phyloP scores from a whole-genome alignment of 108 stramenopile genomes.

The Skeletonema grethae region DNA sequence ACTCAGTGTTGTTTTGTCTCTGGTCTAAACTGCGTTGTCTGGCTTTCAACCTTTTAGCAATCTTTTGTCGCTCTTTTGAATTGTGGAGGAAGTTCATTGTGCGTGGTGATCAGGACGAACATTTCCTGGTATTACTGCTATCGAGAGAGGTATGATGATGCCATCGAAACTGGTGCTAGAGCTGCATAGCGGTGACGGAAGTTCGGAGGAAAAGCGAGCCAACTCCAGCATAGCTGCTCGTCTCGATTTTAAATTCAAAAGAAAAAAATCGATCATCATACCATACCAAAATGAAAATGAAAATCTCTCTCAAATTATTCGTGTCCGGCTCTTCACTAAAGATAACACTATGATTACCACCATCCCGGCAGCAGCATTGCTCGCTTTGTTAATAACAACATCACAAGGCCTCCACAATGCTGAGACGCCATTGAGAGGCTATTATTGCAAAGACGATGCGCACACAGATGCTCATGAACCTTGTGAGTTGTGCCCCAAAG shows the following conservation, averaged over 20 bases:
- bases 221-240: too few relatives aligned
- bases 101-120: neutral
- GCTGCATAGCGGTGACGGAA: too few relatives aligned
- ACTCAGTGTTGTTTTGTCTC: neutral
- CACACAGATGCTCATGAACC: slow-evolving; percentile 26
- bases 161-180: too few relatives aligned
- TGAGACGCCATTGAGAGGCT: slow-evolving; percentile 24
- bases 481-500: slow-evolving; percentile 27
- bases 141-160: too few relatives aligned
- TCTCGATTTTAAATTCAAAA: too few relatives aligned
- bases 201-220: too few relatives aligned
- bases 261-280: too few relatives aligned
- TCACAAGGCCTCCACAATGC: slow-evolving; percentile 5
- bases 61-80: slow-evolving; percentile 10
- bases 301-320: too few relatives aligned
- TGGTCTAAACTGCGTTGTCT: slow-evolving; percentile 6
- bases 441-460: slow-evolving; percentile 19
- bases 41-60: slow-evolving; percentile 14
- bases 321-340: too few relatives aligned
- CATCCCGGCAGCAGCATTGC: neutral
- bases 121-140: too few relatives aligned
- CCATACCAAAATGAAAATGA: too few relatives aligned
- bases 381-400: neutral
- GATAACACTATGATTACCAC: neutral
- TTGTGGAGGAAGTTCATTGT: slow-evolving; percentile 16